phyloP scores from a whole-genome alignment of 192 early-diverging fungal species.

The Backusella psychrophila region DNA sequence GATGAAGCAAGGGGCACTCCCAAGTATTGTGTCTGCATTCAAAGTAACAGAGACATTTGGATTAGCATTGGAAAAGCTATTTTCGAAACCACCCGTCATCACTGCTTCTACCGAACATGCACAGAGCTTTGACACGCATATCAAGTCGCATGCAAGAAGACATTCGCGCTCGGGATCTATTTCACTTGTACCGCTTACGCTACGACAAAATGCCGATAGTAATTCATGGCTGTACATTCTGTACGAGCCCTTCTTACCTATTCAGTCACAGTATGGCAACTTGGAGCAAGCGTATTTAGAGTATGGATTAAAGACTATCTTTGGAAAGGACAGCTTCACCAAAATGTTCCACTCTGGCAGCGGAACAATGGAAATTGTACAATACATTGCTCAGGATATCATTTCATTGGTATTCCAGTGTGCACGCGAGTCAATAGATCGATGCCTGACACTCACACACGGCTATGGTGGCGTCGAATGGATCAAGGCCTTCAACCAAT shows the following conservation, averaged over 20 bases:
- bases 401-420: neutral
- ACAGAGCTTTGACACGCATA: neutral
- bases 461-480: constrained; percentile 60
- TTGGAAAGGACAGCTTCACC: constrained; percentile 1
- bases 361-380: constrained; percentile 40
- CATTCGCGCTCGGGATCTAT: constrained; percentile 14
- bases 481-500: constrained; percentile 39
- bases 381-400: constrained; percentile 43
- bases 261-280: constrained; percentile 59
- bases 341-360: neutral
- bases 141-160: neutral
- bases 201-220: constrained; percentile 34
- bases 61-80: constrained; percentile 46
- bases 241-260: constrained; percentile 64
- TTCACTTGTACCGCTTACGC: constrained; percentile 18
- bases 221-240: constrained; percentile 58
- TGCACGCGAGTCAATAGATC: constrained; percentile 28
- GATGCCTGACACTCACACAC: constrained; percentile 59
- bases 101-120: neutral
- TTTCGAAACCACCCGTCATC: constrained; percentile 41
- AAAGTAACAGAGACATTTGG: constrained; percentile 55
- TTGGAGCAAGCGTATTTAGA: constrained; percentile 53
- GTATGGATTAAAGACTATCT: constrained; percentile 23
- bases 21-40: constrained; percentile 44
- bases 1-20: constrained; percentile 40